Evolutionary conservation across 805 yeast species (phyloP), one percentile per base, ranked within the genome.

Genomic region (Ogataea trehaloabstinens): DNA sequence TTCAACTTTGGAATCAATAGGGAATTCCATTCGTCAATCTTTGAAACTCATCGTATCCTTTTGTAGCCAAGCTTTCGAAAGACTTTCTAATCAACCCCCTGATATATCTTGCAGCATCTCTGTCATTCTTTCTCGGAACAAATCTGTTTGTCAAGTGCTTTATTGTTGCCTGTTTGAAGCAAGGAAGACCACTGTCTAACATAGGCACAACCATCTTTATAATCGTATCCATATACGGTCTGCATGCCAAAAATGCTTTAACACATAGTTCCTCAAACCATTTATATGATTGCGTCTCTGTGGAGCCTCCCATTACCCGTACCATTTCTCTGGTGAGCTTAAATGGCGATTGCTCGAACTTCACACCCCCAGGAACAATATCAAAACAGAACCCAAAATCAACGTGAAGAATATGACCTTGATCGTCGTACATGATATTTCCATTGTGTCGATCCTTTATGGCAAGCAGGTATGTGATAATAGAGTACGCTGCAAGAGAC

Each of bases 381-480:
- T 93, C 99, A 60, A 93, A 95, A 55, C 96, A 90, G 73, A 93
- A 93, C 3, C 99, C 99, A 67, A 93, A 93, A 66, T 93, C 99
- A 63, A 95, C 87, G 63, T 93, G 99, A 46, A 95, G 68, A 45
- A 95, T 78, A 59, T 93, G 96, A 4, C 99, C 99, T 54, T 86
- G 84, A 44, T 82, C 87, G 58, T 93, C 99, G 56, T 93, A 87
- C 86, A 93, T 83, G 46, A 93, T 91, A 62, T 93, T 93, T 61
- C 99, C 99, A 65, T 93, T 93, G 64, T 93, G 99, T 56, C 99
- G 78, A 66, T 93, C 99, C 58, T 95, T 95, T 66, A 93, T 87
- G 56, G 91, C 98, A 37, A 93, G 72, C 37, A 93, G 60, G 56
- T 88, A 93, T 13, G 96, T 86, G 41, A 93, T 85, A 43, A 93